Evolutionary conservation across 495 filamentous ascomycete species (phyloP), one percentile per base, ranked within the genome.

Genomic region (Entonaema liquescens): DNA sequence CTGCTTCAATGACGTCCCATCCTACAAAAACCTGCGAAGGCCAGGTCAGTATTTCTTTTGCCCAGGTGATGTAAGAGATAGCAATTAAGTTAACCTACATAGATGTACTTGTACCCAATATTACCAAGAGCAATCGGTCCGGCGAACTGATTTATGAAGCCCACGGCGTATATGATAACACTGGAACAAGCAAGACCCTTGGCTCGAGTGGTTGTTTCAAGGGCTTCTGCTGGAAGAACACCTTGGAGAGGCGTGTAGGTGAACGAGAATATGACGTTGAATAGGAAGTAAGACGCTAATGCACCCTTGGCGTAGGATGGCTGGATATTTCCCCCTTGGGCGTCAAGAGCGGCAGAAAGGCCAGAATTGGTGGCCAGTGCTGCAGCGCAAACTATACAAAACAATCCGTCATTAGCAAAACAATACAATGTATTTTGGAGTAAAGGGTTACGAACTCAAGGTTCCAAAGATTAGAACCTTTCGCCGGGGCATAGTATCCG

Each of bases 211-310:
- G 82, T 83, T 12, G 82, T 85, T 71, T 85, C 82, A 26, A 85
- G 79, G 26, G 84, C 82, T 52, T 89, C 83, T 25, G 84, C 81
- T 26, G 88, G 88, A 61, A 90, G 89, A 23, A 88, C 83, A 62
- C 83, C 84, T 23, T 88, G 81, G 26, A 90, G 81, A 11, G 88
- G 87, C 15, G 87, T 89, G 78, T 86, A 89, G 12, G 83, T 87
- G 65, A 89, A 83, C 7, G 83, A 86, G 72, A 88, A 89, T 73
- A 87, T 83, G 49, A 87, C 81, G 64, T 89, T 87, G 77, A 89
- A 89, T 2, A 90, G 74, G 72, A 86, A 86, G 75, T 84, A 84
- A 1, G 80, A 80, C 8, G 82, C 82, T 35, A 84, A 73, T 13
- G 81, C 82, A 23, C 81, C 81, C 68, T 77, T 65, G 56, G 77